Conservation (phyloP, 2,329 filamentous ascomycete genomes). For the Thermothelomyces thermophilus region DNA sequence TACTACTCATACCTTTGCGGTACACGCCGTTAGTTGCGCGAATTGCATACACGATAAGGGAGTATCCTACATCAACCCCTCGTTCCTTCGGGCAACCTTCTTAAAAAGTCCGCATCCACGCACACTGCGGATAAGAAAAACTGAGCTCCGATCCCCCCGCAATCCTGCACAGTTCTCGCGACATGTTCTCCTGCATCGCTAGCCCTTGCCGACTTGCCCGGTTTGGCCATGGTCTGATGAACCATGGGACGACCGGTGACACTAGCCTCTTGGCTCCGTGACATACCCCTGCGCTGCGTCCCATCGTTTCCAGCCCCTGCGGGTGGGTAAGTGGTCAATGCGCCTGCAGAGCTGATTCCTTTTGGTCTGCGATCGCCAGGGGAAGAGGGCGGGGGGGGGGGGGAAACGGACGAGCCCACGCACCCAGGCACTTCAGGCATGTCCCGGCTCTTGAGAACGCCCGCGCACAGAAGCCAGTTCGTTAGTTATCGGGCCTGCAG, state of each 20-base stretch:
- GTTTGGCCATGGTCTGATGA: not conserved
- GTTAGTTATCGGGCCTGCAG: no score
- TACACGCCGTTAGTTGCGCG: not conserved
- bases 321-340: constrained; percentile 7
- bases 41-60: not conserved
- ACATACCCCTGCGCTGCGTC: not conserved
- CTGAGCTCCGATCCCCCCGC: not conserved
- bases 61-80: not conserved
- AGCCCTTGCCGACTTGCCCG: constrained; percentile 1
- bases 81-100: not conserved
- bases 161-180: not conserved
- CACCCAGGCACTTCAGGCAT: not conserved
- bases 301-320: not conserved
- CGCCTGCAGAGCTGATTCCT: not conserved
- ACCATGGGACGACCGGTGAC: constrained; percentile 1
- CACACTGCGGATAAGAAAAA: not conserved
- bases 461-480: no score
- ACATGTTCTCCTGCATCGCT: constrained; percentile 10
- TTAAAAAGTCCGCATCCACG: not conserved
- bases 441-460: not conserved
- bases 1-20: no score
- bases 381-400: not conserved
- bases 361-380: constrained; percentile 17
- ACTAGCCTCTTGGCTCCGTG: constrained; percentile 3
- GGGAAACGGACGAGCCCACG: not conserved